Base-by-base conservation (phyloP, 2,329 filamentous ascomycete genomes). In the Hirsutella rhossiliensis region DNA sequence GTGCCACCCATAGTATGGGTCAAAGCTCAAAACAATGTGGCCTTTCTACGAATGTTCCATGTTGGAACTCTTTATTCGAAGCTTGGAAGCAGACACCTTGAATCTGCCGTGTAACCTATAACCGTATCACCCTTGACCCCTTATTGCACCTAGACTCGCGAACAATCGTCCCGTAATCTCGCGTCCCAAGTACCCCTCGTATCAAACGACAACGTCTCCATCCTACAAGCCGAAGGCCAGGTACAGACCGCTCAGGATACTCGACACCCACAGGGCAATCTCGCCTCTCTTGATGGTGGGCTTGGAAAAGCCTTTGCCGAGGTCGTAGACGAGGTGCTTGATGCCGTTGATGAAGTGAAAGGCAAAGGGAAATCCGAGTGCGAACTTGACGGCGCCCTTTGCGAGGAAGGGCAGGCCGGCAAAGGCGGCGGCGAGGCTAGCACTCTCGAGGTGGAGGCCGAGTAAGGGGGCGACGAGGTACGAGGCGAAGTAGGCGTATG, bases 401-500 rank as follows among this genome's bases (percentile, higher is more conserved):
- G 69, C 67, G 44, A 73, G 68, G 11, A 79, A 62, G 18, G 83
- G 76, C 23, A 84, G 62, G 5, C 67, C 67, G 20, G 73, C 78
- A 31, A 78, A 76, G 40, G 78, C 66, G 23, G 78, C 74, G 27
- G 77, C 80, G 9, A 85, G 57, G 40, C 77, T 70, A 42, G 71
- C 67, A 46, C 66, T 72, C 70, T 79, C 76, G 47, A 79, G 59
- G 66, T 80, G 76, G 65, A 70, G 72, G 52, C 76, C 89, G 44
- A 87, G 64, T 38, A 84, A 66, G 5, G 89, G 89, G 0, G 87
- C 81, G 51, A 76, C 76, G 48, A 95, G 82, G 73, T 96, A 96
- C 44, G 82, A 78, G 52, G 80, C 65, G 50, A 84, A 80, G 71
- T 87, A 95, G 61, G 78, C 64, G 75, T 96, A 96, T 50, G 94